Conservation (phyloP, 495 filamentous ascomycete genomes). For the Astrocystis sublimbata region DNA sequence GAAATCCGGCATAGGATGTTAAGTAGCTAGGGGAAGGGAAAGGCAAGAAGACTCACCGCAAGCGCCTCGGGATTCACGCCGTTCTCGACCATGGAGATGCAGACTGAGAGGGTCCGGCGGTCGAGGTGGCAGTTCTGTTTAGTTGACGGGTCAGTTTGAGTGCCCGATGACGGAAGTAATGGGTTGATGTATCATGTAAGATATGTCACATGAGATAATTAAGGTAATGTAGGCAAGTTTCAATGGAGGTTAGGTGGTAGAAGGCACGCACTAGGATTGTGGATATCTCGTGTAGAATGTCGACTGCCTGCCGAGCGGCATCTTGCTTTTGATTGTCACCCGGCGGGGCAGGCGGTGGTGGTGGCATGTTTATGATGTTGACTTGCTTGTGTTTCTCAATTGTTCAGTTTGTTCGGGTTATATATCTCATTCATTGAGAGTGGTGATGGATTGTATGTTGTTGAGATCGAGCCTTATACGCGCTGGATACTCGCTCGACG, state of each 20-base stretch:
- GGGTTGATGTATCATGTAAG: too few species aligned
- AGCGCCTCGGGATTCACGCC: slow-evolving; percentile 95
- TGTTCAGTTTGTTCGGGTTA: neutral
- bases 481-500: neutral
- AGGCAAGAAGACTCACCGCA: slow-evolving; percentile 62
- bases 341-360: too few species aligned
- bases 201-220: neutral
- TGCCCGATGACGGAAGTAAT: too few species aligned
- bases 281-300: slow-evolving; percentile 93
- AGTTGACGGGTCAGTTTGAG: too few species aligned
- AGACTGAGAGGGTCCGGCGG: slow-evolving; percentile 84
- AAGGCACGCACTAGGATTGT: slow-evolving; percentile 66
- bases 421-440: neutral
- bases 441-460: neutral
- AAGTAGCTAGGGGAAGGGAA: neutral
- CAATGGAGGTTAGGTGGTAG: too few species aligned
- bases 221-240: neutral
- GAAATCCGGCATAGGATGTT: neutral
- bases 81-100: slow-evolving; percentile 93
- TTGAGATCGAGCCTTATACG: neutral
- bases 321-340: slow-evolving; percentile 69
- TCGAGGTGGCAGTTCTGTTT: slow-evolving; percentile 87
- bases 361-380: slow-evolving; percentile 24
- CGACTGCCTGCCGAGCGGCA: slow-evolving; percentile 92
- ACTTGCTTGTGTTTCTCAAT: neutral